phyloP scores from a whole-genome alignment of 2,329 filamentous ascomycete species.

The Cryoendolithus antarcticus region DNA sequence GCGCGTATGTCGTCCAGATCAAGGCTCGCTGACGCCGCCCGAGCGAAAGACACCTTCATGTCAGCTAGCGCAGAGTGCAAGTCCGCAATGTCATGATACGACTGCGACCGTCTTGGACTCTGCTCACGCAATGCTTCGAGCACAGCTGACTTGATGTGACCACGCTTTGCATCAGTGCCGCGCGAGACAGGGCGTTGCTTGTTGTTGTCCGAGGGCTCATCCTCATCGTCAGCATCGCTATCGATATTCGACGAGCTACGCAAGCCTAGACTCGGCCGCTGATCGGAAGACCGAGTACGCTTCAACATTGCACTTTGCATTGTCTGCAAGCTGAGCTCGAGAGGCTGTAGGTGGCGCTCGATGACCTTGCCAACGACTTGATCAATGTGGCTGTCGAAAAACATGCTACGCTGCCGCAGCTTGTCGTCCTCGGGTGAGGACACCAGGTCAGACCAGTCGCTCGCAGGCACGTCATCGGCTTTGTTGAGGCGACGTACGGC shows the following conservation, averaged over 20 bases:
- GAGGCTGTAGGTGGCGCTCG: conserved; percentile 61
- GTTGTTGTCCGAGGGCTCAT: conserved; percentile 44
- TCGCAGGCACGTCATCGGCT: conserved; percentile 55
- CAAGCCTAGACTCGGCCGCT: conserved; percentile 10
- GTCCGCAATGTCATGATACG: conserved; percentile 22
- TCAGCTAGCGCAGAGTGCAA: conserved; percentile 36
- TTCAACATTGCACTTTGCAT: conserved; percentile 47
- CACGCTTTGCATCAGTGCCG: conserved; percentile 62
- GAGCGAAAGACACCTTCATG: conserved; percentile 36
- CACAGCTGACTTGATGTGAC: conserved; percentile 54
- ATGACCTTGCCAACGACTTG: conserved; percentile 69
- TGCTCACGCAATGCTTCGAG: conserved; percentile 49
- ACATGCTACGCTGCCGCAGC: conserved; percentile 65
- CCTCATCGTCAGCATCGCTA: conserved; percentile 91
- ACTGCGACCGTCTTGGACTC: conserved; percentile 13
- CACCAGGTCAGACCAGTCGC: conserved; percentile 86
- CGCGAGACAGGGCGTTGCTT: conserved; percentile 63
- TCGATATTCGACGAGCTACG: conserved; percentile 43
- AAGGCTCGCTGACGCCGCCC: conserved; percentile 31
- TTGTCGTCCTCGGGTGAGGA: conserved; percentile 75
- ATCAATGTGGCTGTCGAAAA: conserved; percentile 87
- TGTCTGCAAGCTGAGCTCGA: conserved; percentile 64
- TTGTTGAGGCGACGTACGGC: conserved; percentile 37
- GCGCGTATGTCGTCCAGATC: conserved; percentile 32
- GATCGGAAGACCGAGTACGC: conserved; percentile 54